phyloP scores from a whole-genome alignment of 1,284 basidiomycete species.

The Xerocomus minutiporus region DNA sequence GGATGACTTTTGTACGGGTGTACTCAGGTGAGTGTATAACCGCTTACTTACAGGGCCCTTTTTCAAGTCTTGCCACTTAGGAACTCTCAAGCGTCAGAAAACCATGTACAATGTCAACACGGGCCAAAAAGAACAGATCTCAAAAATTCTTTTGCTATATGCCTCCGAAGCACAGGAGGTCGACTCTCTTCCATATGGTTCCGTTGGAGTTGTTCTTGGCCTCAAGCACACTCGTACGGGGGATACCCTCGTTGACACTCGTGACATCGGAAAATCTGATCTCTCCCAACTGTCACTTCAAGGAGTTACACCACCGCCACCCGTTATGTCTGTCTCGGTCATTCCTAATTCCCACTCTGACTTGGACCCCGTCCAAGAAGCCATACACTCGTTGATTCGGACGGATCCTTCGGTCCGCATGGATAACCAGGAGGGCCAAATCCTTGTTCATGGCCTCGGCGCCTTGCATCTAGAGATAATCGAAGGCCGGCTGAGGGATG shows the following conservation, averaged over 20 bases:
- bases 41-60: not conserved
- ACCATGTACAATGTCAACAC: conserved; percentile 65
- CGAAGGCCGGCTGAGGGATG: conserved; percentile 71
- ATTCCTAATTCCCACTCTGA: conserved; percentile 81
- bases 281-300: conserved; percentile 43
- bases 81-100: conserved; percentile 63
- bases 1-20: conserved; percentile 88
- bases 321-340: conserved; percentile 76
- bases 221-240: conserved; percentile 82
- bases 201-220: conserved; percentile 82
- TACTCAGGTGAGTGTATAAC: conserved; percentile 64
- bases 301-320: conserved; percentile 68
- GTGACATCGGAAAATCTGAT: conserved; percentile 32
- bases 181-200: conserved; percentile 75
- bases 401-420: conserved; percentile 83
- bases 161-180: conserved; percentile 78
- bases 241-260: conserved; percentile 70
- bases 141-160: conserved; percentile 78
- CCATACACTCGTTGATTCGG: conserved; percentile 69
- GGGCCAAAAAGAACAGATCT: conserved; percentile 67
- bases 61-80: conserved; percentile 34
- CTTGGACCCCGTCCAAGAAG: conserved; percentile 69
- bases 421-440: conserved; percentile 76
- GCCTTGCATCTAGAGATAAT: conserved; percentile 86
- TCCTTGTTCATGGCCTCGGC: conserved; percentile 80